These are phyloP conservation scores for Beauveria medogensis DNA, from an alignment of 2,329 filamentous ascomycete species.

Conservation along the genomic window DNA sequence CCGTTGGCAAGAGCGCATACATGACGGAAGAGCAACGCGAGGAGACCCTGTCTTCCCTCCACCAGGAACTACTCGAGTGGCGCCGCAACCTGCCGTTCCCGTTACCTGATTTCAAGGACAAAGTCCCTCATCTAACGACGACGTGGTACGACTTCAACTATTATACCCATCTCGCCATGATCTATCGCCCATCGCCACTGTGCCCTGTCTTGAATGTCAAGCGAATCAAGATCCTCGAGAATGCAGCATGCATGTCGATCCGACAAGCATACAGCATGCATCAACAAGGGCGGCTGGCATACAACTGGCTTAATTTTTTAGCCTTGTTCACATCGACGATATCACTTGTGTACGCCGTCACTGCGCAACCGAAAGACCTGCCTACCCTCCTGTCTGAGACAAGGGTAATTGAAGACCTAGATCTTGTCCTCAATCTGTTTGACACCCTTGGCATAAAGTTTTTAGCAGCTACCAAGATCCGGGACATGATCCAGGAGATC, in stretches of 20 bases:
- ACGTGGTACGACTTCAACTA: constrained; percentile 42
- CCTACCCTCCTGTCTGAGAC: neutral
- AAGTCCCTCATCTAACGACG: constrained; percentile 34
- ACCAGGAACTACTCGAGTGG: neutral
- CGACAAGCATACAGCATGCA: constrained; percentile 31
- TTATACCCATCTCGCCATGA: constrained; percentile 35
- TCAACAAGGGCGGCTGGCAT: constrained; percentile 31
- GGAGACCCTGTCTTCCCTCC: neutral
- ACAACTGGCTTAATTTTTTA: constrained; percentile 35
- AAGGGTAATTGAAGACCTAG: neutral
- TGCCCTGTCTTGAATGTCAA: constrained; percentile 27
- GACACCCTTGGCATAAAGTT: neutral
- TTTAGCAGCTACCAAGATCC: neutral
- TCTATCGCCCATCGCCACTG: constrained; percentile 37
- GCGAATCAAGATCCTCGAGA: constrained; percentile 29
- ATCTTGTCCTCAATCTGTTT: neutral
- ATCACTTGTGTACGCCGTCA: constrained; percentile 33
- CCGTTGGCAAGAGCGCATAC: no score
- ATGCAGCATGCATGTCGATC: constrained; percentile 34
- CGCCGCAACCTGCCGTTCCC: constrained; percentile 11
- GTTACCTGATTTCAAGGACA: constrained; percentile 27
- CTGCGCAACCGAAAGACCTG: neutral
- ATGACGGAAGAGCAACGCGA: no score
- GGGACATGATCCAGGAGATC: neutral
- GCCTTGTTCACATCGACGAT: constrained; percentile 33